These are phyloP conservation scores for Aquilaria yunnanensis DNA, from an alignment of 345 rosid genomes.

Conservation along the genomic window DNA sequence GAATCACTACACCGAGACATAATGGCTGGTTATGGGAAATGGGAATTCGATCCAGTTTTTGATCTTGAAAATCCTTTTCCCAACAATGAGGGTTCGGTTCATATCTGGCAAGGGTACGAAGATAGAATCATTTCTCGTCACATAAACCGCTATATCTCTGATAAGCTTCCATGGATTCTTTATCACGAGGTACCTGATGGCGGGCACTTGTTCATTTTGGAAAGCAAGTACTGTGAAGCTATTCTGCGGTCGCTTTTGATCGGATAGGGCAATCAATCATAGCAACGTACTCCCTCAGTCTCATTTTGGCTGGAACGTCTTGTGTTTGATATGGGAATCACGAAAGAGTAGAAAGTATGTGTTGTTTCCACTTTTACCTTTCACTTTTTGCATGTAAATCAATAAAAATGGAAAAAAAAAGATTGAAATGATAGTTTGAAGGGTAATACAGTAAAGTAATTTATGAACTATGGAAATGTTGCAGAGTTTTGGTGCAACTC, in stretches of 20 bases:
- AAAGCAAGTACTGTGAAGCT: conserved; percentile 37
- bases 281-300: no score
- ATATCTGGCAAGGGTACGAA: conserved; percentile 70
- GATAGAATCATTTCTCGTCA: conserved; percentile 52
- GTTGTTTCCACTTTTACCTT: no score
- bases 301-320: no score
- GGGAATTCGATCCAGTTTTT: conserved; percentile 69
- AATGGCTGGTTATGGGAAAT: conserved; percentile 47
- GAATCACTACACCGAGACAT: conserved; percentile 64
- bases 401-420: no score
- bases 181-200: conserved; percentile 59
- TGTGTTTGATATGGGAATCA: no score
- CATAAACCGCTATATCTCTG: conserved; percentile 39
- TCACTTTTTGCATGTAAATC: no score
- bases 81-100: conserved; percentile 45
- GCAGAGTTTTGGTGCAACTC: no score
- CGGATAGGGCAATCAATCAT: not conserved
- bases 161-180: conserved; percentile 69
- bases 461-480: no score
- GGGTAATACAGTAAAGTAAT: no score
- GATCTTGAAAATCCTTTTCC: conserved; percentile 62
- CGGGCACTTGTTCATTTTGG: conserved; percentile 55
- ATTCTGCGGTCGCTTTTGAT: conserved; percentile 45
- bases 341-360: no score
- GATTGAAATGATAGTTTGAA: no score